phyloP scores from a whole-genome alignment of 768 basidiomycete species.

The Sarcodon aspratus region DNA sequence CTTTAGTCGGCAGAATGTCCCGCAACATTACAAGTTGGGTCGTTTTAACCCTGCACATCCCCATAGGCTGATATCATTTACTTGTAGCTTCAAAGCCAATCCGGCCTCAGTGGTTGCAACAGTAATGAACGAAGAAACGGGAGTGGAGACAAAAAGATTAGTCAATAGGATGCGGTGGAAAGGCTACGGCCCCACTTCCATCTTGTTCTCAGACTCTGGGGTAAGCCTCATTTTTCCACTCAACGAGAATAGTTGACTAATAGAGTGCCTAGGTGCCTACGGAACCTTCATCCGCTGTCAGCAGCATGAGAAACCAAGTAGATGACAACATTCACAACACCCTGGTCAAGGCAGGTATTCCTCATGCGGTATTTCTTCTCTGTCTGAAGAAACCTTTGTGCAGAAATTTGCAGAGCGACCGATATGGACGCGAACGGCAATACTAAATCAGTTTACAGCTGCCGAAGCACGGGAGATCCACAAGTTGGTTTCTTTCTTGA shows the following conservation, averaged over 20 bases:
- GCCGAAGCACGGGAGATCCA: slow-evolving; percentile 60
- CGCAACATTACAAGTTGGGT: slow-evolving; percentile 70
- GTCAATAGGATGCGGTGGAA: slow-evolving; percentile 85
- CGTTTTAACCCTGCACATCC: background rate
- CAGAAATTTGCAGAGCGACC: slow-evolving; percentile 70
- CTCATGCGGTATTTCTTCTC: background rate
- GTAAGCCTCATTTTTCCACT: slow-evolving; percentile 20
- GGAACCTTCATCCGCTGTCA: slow-evolving; percentile 48
- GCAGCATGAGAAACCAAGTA: slow-evolving; percentile 34
- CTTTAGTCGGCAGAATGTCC: slow-evolving; percentile 73
- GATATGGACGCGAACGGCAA: slow-evolving; percentile 79
- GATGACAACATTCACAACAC: slow-evolving; percentile 43
- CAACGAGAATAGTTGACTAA: background rate
- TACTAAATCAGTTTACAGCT: slow-evolving; percentile 71
- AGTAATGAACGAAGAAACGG: slow-evolving; percentile 59
- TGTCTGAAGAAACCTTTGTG: background rate
- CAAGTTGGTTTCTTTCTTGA: slow-evolving; percentile 40
- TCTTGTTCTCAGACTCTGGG: slow-evolving; percentile 51
- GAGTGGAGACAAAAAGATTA: slow-evolving; percentile 72
- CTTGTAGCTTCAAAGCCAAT: slow-evolving; percentile 63
- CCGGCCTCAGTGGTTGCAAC: slow-evolving; percentile 61
- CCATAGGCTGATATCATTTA: background rate
- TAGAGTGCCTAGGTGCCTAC: slow-evolving; percentile 42
- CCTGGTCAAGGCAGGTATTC: slow-evolving; percentile 35
- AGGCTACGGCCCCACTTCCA: slow-evolving; percentile 63